phyloP scores from a whole-genome alignment of 176 grass and related monocot genomes.

The Hsuehochloa calcarea region DNA sequence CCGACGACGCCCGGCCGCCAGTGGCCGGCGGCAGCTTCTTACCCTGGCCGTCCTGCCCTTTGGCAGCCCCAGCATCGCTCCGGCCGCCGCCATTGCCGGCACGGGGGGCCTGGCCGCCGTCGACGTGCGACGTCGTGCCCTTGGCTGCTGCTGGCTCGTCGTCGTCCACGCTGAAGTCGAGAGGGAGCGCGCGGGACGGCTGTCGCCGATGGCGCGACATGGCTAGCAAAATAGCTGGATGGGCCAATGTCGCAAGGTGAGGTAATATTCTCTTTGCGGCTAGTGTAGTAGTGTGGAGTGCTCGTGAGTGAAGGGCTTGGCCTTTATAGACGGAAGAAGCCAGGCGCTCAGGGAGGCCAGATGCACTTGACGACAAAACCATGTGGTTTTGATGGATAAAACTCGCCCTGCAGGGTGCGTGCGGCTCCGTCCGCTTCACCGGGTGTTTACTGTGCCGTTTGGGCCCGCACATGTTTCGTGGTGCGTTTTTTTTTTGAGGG shows the following conservation, averaged over 20 bases:
- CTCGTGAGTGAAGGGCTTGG: not conserved
- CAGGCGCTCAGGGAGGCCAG: not conserved
- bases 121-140: not conserved
- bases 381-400: not conserved
- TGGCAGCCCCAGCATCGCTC: not conserved
- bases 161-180: constrained; percentile 31
- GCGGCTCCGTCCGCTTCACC: not conserved
- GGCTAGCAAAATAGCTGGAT: not conserved
- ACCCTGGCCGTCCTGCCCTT: constrained; percentile 6
- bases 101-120: not conserved
- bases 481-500: not conserved
- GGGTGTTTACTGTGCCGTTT: not conserved
- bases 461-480: not conserved
- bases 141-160: constrained; percentile 7
- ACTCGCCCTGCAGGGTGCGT: not conserved
- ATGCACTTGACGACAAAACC: not conserved
- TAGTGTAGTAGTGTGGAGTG: not conserved
- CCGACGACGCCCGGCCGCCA: not conserved
- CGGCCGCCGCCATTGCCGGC: not conserved
- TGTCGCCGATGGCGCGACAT: constrained; percentile 57
- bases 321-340: constrained; percentile 20
- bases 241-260: not conserved
- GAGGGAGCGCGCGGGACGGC: constrained; percentile 39
- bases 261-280: not conserved
- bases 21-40: constrained; percentile 19